Evolutionary conservation across 805 yeast species (phyloP), one percentile per base, ranked within the genome.

Genomic region (Suhomyces tanzawaensis): DNA sequence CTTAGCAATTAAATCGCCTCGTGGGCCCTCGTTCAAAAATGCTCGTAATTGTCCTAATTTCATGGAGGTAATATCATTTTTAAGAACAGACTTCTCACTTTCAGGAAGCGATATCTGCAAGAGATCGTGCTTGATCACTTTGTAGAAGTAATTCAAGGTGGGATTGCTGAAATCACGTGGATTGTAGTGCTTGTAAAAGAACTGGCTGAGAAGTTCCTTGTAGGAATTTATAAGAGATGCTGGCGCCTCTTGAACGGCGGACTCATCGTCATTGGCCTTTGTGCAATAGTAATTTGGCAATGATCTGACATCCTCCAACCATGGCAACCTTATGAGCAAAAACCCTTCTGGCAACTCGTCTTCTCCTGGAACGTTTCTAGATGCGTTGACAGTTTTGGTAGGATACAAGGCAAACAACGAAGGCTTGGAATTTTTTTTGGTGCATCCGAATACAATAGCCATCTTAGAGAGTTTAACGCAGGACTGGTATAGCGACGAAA

Each of bases 391-490:
- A 11, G 49, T 28, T 44, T 52, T 48, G 0, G 84, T 74, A 0
- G 95, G 84, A 23, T 79, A 64, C 40, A 89, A 48, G 1, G 82
- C 77, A 50, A 72, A 80, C 30, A 85, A 44, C 3, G 62, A 44
- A 0, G 95, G 93, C 23, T 70, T 54, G 0, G 85, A 57, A 34
- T 71, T 71, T 31, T 58, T 62, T 40, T 81, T 74, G 5, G 71
- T 49, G 49, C 79, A 77, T 1, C 95, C 91, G 80, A 88, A 87
- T 3, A 85, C 74, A 6, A 91, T 60, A 0, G 85, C 93, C 49
- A 74, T 79, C 49, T 75, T 74, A 2, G 69, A 52, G 28, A 72
- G 64, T 32, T 69, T 69, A 4, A 62, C 54, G 60, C 93, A 60
- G 3, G 81, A 71, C 40, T 77, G 79, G 52, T 78, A 85, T 9